Conservation (phyloP, 441 rosid species). For the Croton setiger region DNA sequence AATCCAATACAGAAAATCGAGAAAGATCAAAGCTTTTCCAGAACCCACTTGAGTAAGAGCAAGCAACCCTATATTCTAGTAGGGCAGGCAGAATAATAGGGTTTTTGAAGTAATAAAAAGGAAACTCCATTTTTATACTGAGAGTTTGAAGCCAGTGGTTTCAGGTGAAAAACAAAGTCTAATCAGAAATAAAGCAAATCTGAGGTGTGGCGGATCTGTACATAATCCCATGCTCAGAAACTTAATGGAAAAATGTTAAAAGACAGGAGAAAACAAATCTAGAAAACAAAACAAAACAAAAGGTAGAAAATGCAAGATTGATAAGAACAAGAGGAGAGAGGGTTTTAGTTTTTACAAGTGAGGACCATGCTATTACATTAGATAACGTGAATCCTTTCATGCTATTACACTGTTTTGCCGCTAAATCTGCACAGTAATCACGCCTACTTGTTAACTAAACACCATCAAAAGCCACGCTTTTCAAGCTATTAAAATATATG, state of each 20-base stretch:
- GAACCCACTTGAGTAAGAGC: not conserved
- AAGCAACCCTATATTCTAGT: conserved; percentile 8
- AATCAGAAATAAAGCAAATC: conserved; percentile 7
- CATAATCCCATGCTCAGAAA: conserved; percentile 28
- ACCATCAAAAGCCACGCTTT: conserved; percentile 32
- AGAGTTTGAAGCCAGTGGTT: conserved; percentile 14
- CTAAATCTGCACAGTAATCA: conserved; percentile 31
- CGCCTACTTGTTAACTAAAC: conserved; percentile 19
- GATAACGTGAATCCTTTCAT: conserved; percentile 27
- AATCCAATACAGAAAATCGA: not conserved
- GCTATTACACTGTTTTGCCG: conserved; percentile 24
- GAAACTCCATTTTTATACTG: not conserved
- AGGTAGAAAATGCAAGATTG: conserved; percentile 8
- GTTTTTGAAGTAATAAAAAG: conserved; percentile 18
- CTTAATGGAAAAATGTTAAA: not conserved
- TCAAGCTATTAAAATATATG: conserved; percentile 9
- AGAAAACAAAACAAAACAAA: not conserved
- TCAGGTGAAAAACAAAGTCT: conserved; percentile 20
- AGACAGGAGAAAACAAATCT: not conserved
- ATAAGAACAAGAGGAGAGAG: not conserved
- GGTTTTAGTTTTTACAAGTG: conserved; percentile 2
- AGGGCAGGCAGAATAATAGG: conserved; percentile 11
- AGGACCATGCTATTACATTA: conserved; percentile 25
- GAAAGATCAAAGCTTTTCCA: not conserved
- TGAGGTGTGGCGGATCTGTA: not conserved